These are phyloP conservation scores for Plectranthus barbatus DNA, from an alignment of 257 asterid species.

Conservation along the genomic window DNA sequence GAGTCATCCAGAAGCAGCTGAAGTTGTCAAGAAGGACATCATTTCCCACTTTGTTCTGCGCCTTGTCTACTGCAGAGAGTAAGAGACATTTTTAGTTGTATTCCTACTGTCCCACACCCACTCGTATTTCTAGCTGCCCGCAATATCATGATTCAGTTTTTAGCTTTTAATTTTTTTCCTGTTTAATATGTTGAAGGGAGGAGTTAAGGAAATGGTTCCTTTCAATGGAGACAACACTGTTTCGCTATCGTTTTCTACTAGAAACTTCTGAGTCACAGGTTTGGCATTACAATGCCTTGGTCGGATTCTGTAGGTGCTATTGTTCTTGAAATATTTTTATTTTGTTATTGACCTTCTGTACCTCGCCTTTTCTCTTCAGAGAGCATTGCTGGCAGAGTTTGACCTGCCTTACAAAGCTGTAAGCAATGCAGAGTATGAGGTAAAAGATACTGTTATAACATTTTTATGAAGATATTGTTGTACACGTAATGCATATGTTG, in stretches of 20 bases:
- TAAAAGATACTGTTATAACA: slow-evolving; percentile 15
- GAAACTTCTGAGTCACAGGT: slow-evolving; percentile 69
- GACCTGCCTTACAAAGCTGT: slow-evolving; percentile 75
- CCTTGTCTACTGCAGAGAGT: slow-evolving; percentile 95
- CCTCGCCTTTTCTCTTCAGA: slow-evolving; percentile 31
- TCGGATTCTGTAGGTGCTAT: background rate
- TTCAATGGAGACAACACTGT: slow-evolving; percentile 76
- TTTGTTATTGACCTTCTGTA: slow-evolving; percentile 14
- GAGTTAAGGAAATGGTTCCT: slow-evolving; percentile 91
- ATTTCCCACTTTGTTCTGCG: slow-evolving; percentile 93
- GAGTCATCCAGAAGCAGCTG: slow-evolving; percentile 59
- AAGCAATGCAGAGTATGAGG: slow-evolving; percentile 83
- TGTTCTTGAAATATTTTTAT: slow-evolving; percentile 8
- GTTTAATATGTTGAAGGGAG: slow-evolving; percentile 46
- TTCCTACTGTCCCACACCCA: no score
- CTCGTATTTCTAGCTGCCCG: background rate
- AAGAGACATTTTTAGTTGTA: background rate
- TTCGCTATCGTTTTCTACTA: slow-evolving; percentile 62
- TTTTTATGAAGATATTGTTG: background rate
- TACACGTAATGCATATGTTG: background rate
- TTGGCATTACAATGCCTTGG: slow-evolving; percentile 14
- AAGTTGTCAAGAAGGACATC: slow-evolving; percentile 61
- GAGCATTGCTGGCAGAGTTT: slow-evolving; percentile 64
- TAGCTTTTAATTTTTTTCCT: slow-evolving; percentile 3
- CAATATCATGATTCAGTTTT: background rate